Percentiles rank a stretch among this genome's conserved stretches.
phyloP scores from a whole-genome alignment of 768 basidiomycete species.

The Goffeauzyma gilvescens region DNA sequence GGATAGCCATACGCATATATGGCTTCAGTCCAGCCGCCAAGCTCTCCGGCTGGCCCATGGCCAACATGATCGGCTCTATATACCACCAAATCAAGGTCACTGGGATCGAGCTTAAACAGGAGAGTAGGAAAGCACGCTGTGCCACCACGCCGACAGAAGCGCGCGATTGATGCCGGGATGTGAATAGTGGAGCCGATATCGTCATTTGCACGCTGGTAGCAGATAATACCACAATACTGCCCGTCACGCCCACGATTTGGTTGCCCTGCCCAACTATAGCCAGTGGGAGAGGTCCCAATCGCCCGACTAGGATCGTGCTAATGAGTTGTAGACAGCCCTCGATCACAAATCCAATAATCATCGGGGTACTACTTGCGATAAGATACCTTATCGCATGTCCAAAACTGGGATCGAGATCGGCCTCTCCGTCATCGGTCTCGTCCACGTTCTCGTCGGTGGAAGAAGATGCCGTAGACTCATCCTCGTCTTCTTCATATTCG shows the following conservation, averaged over 20 bases:
- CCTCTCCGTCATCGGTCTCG: too few relatives aligned
- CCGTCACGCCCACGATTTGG: slow-evolving; percentile 61
- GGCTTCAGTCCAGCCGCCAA: slow-evolving; percentile 46
- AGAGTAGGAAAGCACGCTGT: slow-evolving; percentile 47
- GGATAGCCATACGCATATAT: slow-evolving; percentile 46
- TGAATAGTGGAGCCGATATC: slow-evolving; percentile 57
- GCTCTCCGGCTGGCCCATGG: slow-evolving; percentile 43
- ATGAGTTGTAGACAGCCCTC: slow-evolving; percentile 1
- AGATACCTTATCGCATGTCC: too few relatives aligned
- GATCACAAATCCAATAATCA: not conserved
- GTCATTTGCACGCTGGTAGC: slow-evolving; percentile 55
- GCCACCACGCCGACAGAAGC: slow-evolving; percentile 53
- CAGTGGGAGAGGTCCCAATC: slow-evolving; percentile 49
- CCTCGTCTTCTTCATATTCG: too few relatives aligned
- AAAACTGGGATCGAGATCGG: too few relatives aligned
- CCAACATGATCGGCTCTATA: slow-evolving; percentile 44
- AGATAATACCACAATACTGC: slow-evolving; percentile 38
- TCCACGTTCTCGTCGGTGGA: too few relatives aligned
- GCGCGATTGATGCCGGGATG: slow-evolving; percentile 38
- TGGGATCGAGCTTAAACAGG: slow-evolving; percentile 49
- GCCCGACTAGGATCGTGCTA: slow-evolving; percentile 39
- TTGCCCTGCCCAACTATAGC: slow-evolving; percentile 53
- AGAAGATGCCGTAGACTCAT: too few relatives aligned
- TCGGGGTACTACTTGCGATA: not conserved
- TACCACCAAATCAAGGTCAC: slow-evolving; percentile 47